Evolutionary conservation across 176 grass and related monocot species (phyloP), one percentile per base, ranked within the genome.

Genomic region (Stipa capillata): DNA sequence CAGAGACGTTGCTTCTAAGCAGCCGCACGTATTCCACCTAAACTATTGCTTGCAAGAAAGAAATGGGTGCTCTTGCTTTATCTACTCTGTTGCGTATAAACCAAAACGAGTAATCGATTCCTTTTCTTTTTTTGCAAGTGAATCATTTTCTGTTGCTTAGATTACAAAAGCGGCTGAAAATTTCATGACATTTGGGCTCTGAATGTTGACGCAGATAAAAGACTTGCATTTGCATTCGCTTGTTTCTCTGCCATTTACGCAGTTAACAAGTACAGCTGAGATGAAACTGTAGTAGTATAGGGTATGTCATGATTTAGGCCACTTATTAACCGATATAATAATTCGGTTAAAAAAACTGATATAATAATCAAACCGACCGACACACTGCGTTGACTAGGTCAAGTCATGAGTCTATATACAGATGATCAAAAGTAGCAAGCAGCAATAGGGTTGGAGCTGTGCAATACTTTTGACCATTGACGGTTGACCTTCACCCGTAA

Each of bases 21-120:
- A 35, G 63, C n/a, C n/a, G n/a, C n/a, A n/a, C n/a, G n/a, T 69
- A 72, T 35, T 31, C 47, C 28, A 63, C 29, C 7, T 23, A 33
- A 48, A 7, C n/a, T 48, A 27, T 78, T 79, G 76, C 61, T 79
- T 79, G 33, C 76, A 79, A 66, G 76, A 50, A 66, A 52, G 45
- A 79, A 77, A 78, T 50, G 31, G 5, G 28, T 6, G 3, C 44
- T 34, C 5, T 36, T 62, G 29, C 42, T 65, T 50, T 64, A 23
- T 48, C 59, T 51, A 12, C 60, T 36, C 36, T n/a, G n/a, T n/a
- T n/a, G n/a, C n/a, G n/a, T n/a, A n/a, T 69, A 4, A 69, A 69
- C 66, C 66, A 69, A 29, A 18, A 45, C 25, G 2, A 69, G 40
- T 4, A 28, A 28, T 69, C 24, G 11, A 4, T 68, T 68, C 29